Conservation (phyloP, 352 stramenopile species). For the Globisporangium solare region DNA sequence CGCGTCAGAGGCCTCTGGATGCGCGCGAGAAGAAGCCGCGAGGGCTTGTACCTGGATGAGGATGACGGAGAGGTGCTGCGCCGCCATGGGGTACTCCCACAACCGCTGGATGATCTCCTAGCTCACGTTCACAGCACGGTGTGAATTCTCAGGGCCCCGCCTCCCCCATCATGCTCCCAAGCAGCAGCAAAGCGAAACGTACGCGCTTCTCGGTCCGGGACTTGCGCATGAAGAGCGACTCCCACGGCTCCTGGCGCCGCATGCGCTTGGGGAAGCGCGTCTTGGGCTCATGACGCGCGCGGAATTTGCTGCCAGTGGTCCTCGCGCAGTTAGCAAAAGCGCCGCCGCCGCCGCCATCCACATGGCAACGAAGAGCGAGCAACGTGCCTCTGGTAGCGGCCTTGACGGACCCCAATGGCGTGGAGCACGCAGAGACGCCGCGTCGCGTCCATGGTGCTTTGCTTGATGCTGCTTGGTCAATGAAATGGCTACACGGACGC, state of each 20-base stretch:
- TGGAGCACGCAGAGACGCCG: slow-evolving; percentile 27
- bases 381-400: slow-evolving; percentile 53
- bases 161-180: no score
- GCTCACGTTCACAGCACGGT: no score
- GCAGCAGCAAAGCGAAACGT: background rate
- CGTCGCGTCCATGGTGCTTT: slow-evolving; percentile 19
- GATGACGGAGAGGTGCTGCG: slow-evolving; percentile 70
- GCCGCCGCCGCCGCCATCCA: no score
- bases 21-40: background rate
- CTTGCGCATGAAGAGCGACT: slow-evolving; percentile 82
- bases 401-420: slow-evolving; percentile 33
- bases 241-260: slow-evolving; percentile 32
- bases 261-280: slow-evolving; percentile 31
- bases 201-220: slow-evolving; percentile 58
- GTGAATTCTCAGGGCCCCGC: no score
- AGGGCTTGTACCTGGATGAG: slow-evolving; percentile 47
- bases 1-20: background rate
- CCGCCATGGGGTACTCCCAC: slow-evolving; percentile 81
- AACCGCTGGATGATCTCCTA: slow-evolving; percentile 61
- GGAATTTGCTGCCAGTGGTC: slow-evolving; percentile 41
- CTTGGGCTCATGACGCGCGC: slow-evolving; percentile 39
- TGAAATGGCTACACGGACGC: no score
- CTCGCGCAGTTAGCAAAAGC: no score
- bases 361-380: background rate
- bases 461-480: no score